Conservation (phyloP, 2,329 filamentous ascomycete species). For the Microdochium nivale region DNA sequence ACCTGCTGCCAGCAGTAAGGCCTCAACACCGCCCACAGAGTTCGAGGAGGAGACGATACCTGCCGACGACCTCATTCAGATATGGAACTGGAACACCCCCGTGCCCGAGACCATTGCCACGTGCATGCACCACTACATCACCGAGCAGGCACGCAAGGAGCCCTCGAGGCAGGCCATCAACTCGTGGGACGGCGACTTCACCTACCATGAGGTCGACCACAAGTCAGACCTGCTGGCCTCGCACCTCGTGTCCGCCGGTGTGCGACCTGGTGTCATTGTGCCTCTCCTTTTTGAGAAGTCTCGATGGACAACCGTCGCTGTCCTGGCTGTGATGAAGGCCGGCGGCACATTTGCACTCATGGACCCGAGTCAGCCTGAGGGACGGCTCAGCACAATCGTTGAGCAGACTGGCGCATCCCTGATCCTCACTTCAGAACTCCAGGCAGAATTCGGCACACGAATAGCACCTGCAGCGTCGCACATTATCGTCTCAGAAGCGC, state of each 20-base stretch:
- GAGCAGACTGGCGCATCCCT: constrained; percentile 30
- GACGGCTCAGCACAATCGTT: constrained; percentile 33
- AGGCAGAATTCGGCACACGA: constrained; percentile 25
- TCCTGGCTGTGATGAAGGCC: constrained; percentile 39
- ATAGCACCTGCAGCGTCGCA: constrained; percentile 24
- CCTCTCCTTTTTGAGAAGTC: constrained; percentile 44
- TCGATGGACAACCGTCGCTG: constrained; percentile 33
- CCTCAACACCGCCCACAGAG: constrained; percentile 14
- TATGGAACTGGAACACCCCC: constrained; percentile 37
- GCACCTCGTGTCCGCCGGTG: constrained; percentile 26
- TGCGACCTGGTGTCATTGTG: constrained; percentile 30
- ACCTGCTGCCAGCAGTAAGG: not conserved
- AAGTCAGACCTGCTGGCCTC: constrained; percentile 31
- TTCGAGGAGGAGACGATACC: constrained; percentile 17
- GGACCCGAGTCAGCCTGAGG: constrained; percentile 36
- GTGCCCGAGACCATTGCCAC: constrained; percentile 28
- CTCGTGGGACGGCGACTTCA: constrained; percentile 40
- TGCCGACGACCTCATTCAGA: constrained; percentile 28
- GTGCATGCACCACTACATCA: constrained; percentile 39
- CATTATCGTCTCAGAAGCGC: constrained; percentile 22
- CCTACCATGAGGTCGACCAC: constrained; percentile 33
- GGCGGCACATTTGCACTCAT: constrained; percentile 37
- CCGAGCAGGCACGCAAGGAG: constrained; percentile 23
- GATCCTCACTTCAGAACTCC: constrained; percentile 29
- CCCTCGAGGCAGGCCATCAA: constrained; percentile 34